Evolutionary conservation across 2,329 filamentous ascomycete genomes (phyloP), one percentile per base, ranked within the genome.

Genomic region (Fusarium abutilonis): DNA sequence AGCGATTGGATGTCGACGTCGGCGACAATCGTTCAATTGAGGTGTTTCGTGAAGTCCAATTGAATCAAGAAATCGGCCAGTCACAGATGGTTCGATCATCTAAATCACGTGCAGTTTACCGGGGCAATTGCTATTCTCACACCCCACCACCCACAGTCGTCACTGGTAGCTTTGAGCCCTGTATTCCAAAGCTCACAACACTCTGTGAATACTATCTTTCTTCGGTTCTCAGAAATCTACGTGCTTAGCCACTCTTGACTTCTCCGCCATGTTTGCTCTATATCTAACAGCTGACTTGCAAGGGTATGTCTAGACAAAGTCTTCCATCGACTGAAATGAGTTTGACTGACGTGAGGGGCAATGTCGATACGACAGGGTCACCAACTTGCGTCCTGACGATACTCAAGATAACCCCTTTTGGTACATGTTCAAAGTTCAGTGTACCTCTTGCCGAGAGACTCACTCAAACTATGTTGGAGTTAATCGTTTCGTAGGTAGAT

Each of bases 401-500:
- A 92, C 88, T 7, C 81, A 88, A 69, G 91, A 91, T 15, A 86
- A 84, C 56, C 92, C 93, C 4, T 99, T 97, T 80, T 96, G 90
- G 84, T 99, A 97, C 80, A 97, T 92, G 46, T 98, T 99, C 86
- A 95, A 91, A 74, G 94, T 99, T 32, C 92, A 97, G 81, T 99
- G 95, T 79, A 97, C 92, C n/a, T 97, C 93, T 51, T 99, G 95
- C 77, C 88, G 93, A 59, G 95, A 99, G 77, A 88, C 84, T 2
- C 93, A 99, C 75, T 85, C 90, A 10, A 99, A 97, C 70, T 88
- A 86, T 79, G 87, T 99, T 48, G 89, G 88, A 53, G 86, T 98
- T 64, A 97, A 86, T 78, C 90, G 94, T 63, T 96, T 96, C 81
- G 93, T 97, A 81, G 63, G 89, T 28, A 32, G 11, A 6, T 10